Evolutionary conservation across 2,329 filamentous ascomycete species (phyloP), one percentile per base, ranked within the genome.

Genomic region (Fusarium napiforme): DNA sequence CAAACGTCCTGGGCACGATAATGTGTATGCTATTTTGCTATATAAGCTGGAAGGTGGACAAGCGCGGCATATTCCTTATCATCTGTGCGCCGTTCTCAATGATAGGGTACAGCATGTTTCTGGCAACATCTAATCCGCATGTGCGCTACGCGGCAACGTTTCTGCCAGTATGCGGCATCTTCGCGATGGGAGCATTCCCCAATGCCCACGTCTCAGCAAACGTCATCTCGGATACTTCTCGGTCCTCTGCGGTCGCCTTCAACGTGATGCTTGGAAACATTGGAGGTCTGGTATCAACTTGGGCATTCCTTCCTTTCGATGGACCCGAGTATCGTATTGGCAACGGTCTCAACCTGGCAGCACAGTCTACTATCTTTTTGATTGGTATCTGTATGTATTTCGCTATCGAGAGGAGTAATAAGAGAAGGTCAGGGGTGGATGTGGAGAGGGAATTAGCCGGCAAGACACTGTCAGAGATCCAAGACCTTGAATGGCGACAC

Each of bases 251-350:
- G 12, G 28, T 57, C 9, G 53, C 53, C 32, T 57, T 57, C 28
- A 57, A 57, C 53, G 53, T 57, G 16, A 57, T 57, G 53, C 53
- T 57, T 26, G 53, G 53, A 3, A 57, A 57, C 9, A 57, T 57
- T 45, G 39, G 53, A 21, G 53, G 53, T 15, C 26, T 57, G n/a
- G 53, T 57, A 21, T 57, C 53, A 21, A 57, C 53, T 46, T 57
- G 53, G 53, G 53, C 53, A 19, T 57, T 57, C 19, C 53, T 57
- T 4, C 53, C 53, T 21, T 57, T 57, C 16, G 53, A 57, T 45
- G 53, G 53, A 16, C 39, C 53, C 2, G 53, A 57, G 8, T 57
- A 57, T 57, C 53, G 53, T 8, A 57, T 57, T 9, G 39, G 53
- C 9, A 57, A 57, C 18, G 53, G 53, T 16, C 42, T 57, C 3